Evolutionary conservation across 2,329 filamentous ascomycete genomes (phyloP), one percentile per base, ranked within the genome.

Genomic region (Whalleya microplaca): DNA sequence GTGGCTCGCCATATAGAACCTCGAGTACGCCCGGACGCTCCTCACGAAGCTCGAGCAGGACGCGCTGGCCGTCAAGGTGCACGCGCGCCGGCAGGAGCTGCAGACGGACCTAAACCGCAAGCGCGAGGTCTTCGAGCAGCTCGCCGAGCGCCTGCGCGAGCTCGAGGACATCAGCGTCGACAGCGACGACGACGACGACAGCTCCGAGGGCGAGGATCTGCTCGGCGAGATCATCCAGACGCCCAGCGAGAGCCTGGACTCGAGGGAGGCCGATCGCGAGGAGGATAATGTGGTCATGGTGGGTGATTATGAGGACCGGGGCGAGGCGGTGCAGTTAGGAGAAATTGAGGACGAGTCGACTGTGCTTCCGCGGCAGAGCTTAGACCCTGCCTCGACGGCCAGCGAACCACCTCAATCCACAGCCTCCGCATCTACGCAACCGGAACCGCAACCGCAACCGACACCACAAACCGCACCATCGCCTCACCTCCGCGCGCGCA

Each of bases 1-100:
- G 18, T 47, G 10, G 41, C n/a, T 43, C 21, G 12, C 12, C 9
- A 6, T 20, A 8, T 16, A 90, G 84, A 93, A 92, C 66, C 78
- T 94, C 58, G 84, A 89, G 63, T 85, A 90, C 70, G 90, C 90
- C 19, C 84, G 86, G 41, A 81, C 80, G 0, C 80, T 90, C 27
- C 83, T 93, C 53, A 82, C 88, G 19, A 86, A 82, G 56, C 81
- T 92, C 42, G 90, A 92, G 70, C 88, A 91, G 65, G 84, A 89
- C 64, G 81, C 85, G 5, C 73, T 84, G 14, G 76, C 73, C n/a
- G 75, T 86, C 60, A 87, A 87, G 69, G 75, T 82, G 29, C 81
- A 82, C 54, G 71, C 79, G 4, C 83, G 82, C 56, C 83, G 85
- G 64, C 78, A 85, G 59, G 82, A 87, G 55, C 70, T 82, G 18